phyloP scores from a whole-genome alignment of 73 alveolate species.

The Diophrys appendiculata region DNA sequence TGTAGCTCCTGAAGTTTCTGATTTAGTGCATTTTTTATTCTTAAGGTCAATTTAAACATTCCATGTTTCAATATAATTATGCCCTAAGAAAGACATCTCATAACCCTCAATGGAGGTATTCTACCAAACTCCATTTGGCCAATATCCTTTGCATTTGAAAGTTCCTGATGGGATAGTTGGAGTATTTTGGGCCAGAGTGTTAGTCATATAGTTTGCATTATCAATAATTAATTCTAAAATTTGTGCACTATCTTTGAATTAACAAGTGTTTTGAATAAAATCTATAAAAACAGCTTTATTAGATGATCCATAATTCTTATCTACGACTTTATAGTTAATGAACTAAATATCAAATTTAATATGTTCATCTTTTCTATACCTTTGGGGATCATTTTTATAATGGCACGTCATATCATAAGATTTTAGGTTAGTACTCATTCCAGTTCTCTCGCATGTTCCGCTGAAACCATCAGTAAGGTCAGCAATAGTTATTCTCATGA shows the following conservation, averaged over 20 bases:
- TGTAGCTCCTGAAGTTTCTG: background rate
- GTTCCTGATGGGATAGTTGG: too few species aligned
- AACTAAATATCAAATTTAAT: too few species aligned
- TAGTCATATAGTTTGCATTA: too few species aligned
- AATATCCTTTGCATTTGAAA: background rate
- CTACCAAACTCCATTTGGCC: background rate
- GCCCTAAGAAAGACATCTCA: background rate
- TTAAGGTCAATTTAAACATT: background rate
- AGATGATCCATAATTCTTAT: background rate
- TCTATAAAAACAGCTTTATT: background rate
- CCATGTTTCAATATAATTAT: background rate
- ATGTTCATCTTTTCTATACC: background rate
- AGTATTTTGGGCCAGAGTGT: too few species aligned
- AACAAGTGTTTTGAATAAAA: background rate
- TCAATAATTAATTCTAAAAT: background rate
- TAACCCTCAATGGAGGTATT: background rate
- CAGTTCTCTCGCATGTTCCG: too few species aligned
- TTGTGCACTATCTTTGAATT: background rate
- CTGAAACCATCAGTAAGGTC: too few species aligned
- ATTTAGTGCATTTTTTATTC: background rate
- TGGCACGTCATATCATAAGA: background rate
- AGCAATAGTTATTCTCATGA: too few species aligned
- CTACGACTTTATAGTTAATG: background rate
- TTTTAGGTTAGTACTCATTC: background rate
- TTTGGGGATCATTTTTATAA: background rate